These are phyloP conservation scores for Anthoceros angustus DNA, from an alignment of 225 moss, liverwort and hornwort species.

Conservation along the genomic window DNA sequence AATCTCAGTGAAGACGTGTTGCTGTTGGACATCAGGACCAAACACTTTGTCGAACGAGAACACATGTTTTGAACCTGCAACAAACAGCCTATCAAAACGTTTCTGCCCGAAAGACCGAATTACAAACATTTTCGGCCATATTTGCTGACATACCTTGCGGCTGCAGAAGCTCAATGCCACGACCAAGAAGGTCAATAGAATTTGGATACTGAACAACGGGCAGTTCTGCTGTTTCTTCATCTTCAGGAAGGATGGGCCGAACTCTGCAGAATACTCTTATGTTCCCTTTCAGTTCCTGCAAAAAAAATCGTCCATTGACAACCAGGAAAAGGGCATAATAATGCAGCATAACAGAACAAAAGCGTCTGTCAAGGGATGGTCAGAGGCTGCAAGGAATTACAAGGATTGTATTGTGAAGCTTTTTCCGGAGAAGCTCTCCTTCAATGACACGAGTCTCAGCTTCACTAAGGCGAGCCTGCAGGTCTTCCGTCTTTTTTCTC, in stretches of 20 bases:
- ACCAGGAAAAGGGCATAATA: background rate
- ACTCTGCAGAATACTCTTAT: conserved; percentile 95
- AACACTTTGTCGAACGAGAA: conserved; percentile 95
- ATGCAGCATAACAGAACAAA: background rate
- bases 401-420: conserved; percentile 84
- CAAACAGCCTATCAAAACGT: background rate
- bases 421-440: conserved; percentile 71
- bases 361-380: background rate
- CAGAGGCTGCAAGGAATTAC: conserved; percentile 12
- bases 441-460: conserved; percentile 66
- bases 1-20: conserved; percentile 78
- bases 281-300: conserved; percentile 91
- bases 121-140: too few species aligned
- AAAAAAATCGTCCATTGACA: background rate
- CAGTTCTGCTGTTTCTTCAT: conserved; percentile 37
- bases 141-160: conserved; percentile 36
- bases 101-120: background rate
- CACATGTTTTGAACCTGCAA: conserved; percentile 55
- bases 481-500: conserved; percentile 40
- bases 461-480: conserved; percentile 37
- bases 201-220: conserved; percentile 62
- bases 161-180: conserved; percentile 73
- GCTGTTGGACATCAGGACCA: conserved; percentile 83
- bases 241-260: conserved; percentile 64
- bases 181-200: conserved; percentile 63